Evolutionary conservation across 1,139 yeast species (phyloP).

Genomic region (Pichia sp.): DNA sequence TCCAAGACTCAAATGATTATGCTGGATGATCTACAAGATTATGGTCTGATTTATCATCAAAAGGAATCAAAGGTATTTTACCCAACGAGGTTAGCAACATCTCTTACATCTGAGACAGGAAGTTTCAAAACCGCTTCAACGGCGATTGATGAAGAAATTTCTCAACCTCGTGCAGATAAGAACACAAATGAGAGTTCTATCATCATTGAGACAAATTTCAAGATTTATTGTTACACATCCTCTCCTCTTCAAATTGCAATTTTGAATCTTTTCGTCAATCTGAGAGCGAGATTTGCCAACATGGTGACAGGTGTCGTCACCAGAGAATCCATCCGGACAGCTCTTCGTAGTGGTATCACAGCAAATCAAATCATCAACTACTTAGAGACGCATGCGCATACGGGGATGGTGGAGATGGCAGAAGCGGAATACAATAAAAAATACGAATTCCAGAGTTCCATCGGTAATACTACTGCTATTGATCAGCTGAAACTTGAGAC

Average conservation of each 20-base stretch:
- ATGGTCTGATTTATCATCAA: slow-evolving; percentile 68
- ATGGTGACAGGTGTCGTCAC: slow-evolving; percentile 93
- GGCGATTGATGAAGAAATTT: slow-evolving; percentile 56
- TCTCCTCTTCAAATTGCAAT: slow-evolving; percentile 96
- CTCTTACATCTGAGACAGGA: slow-evolving; percentile 78
- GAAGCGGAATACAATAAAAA: slow-evolving; percentile 62
- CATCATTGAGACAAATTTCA: slow-evolving; percentile 89
- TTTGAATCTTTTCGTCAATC: slow-evolving; percentile 75
- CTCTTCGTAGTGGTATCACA: slow-evolving; percentile 82
- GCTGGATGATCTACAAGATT: slow-evolving; percentile 86
- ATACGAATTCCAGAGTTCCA: slow-evolving; percentile 53
- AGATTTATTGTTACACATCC: slow-evolving; percentile 87
- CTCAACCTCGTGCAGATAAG: slow-evolving; percentile 18
- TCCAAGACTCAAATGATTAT: slow-evolving; percentile 78
- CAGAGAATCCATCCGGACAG: slow-evolving; percentile 82
- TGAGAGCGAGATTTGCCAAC: slow-evolving; percentile 78
- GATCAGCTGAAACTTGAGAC: slow-evolving; percentile 44
- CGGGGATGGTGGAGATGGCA: slow-evolving; percentile 74
- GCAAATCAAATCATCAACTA: slow-evolving; percentile 92
- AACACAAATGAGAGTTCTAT: slow-evolving; percentile 49
- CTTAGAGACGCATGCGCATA: slow-evolving; percentile 88
- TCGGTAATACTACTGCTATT: slow-evolving; percentile 20
- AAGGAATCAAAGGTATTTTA: slow-evolving; percentile 44
- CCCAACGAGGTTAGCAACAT: slow-evolving; percentile 88
- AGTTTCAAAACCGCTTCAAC: slow-evolving; percentile 63